Base-by-base conservation (phyloP, 2,329 filamentous ascomycete genomes). In the Thermothelomyces thermophilus region DNA sequence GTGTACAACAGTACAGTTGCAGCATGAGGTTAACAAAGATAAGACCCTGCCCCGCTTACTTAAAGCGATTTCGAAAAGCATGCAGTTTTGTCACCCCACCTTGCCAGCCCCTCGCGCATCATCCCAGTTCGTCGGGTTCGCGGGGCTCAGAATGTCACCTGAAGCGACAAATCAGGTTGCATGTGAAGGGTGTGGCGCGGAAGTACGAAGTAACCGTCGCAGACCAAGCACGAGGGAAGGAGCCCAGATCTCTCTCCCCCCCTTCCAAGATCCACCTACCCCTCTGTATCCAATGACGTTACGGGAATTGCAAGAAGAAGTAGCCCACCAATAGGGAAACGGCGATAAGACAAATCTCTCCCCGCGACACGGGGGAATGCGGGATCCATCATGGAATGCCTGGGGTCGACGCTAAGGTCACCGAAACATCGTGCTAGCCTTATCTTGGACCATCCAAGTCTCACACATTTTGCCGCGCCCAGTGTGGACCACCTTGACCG, bases 341-440 rank as follows among this genome's bases (percentile, higher is more conserved):
- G 34, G 9, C 41, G 50, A 52, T 52, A 52, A 52, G 20, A 9
- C 24, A 26, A 20, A 14, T 26, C 6, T 24, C 24, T 36, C 50
- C 44, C 40, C 45, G 40, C 35, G 41, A 20, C 46, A 34, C 37
- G 22, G 42, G 14, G 17, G 16, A 22, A 41, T 46, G 48, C 42
- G 41, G 28, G 31, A 42, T 26, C 43, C 41, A 30, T 41, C 13
- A 24, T 26, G 20, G 24, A 26, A n/a, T 10, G 22, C 17, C 30
- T n/a, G 22, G 34, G n/a, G 10, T 41, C 16, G 24, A 9, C 5
- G 24, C 9, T 26, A 5, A 26, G 24, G 24, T 26, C 24, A 26
- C 24, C 5, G 24, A 26, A 26, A 26, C 24, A 26, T 9, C 24
- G 5, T 26, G 26, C 8, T n/a, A 5, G 3, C 22, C 39, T 41